phyloP scores from a whole-genome alignment of 192 early-diverging fungal species.

The Umbelopsis ramanniana region DNA sequence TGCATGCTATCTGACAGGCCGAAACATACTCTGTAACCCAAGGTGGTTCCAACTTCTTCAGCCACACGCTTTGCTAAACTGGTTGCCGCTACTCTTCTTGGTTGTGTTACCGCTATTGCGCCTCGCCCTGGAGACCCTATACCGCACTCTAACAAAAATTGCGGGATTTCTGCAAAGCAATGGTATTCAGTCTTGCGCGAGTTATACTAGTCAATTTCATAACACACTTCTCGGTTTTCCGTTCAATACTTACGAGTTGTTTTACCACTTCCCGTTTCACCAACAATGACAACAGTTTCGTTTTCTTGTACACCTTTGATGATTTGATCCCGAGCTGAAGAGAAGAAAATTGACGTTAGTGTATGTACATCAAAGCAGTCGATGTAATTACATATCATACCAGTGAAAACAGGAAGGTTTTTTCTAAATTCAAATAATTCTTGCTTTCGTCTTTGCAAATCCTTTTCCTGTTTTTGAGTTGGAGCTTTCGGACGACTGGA shows the following conservation, averaged over 20 bases:
- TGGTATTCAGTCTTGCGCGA: not conserved
- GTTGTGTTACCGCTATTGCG: slow-evolving; percentile 83
- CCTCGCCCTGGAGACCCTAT: slow-evolving; percentile 58
- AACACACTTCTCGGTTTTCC: not conserved
- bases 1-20: not conserved
- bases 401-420: slow-evolving; percentile 56
- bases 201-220: not conserved
- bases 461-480: slow-evolving; percentile 3
- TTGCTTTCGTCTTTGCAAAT: not conserved
- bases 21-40: slow-evolving; percentile 52
- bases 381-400: slow-evolving; percentile 38
- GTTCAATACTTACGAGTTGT: slow-evolving; percentile 63
- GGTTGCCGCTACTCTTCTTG: slow-evolving; percentile 84
- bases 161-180: slow-evolving; percentile 76
- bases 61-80: slow-evolving; percentile 79
- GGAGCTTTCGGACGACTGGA: not conserved
- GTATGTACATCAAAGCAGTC: not conserved
- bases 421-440: slow-evolving; percentile 42
- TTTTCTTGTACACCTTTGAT: slow-evolving; percentile 41
- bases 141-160: slow-evolving; percentile 81
- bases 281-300: slow-evolving; percentile 70
- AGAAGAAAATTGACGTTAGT: not conserved
- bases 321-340: slow-evolving; percentile 43
- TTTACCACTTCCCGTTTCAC: slow-evolving; percentile 83
- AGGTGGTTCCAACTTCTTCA: slow-evolving; percentile 73